Percentiles rank a stretch among this genome's conserved stretches.
Evolutionary conservation across 495 filamentous ascomycete genomes (phyloP).

Genomic region (Aspergillus diversus): DNA sequence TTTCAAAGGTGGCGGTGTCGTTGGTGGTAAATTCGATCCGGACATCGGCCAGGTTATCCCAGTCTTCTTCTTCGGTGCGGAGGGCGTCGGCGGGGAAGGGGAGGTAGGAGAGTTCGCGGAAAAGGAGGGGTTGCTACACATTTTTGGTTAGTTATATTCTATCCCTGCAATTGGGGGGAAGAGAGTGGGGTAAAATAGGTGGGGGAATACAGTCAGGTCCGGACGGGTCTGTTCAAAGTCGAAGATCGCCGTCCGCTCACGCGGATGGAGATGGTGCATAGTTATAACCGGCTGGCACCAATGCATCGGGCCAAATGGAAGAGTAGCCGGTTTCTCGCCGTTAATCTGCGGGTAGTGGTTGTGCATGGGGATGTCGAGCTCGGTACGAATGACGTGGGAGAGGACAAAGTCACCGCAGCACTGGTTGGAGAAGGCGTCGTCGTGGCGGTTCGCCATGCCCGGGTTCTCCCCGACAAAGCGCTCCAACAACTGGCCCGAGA

Average conservation of each 20-base stretch:
- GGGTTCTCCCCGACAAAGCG: slow-evolving; percentile 22
- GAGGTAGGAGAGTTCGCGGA: slow-evolving; percentile 50
- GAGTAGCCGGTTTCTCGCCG: slow-evolving; percentile 45
- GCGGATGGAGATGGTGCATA: slow-evolving; percentile 61
- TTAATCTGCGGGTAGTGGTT: slow-evolving; percentile 55
- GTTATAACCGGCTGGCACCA: slow-evolving; percentile 65
- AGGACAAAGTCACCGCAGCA: slow-evolving; percentile 54
- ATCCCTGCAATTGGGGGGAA: background rate
- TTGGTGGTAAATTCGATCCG: slow-evolving; percentile 42
- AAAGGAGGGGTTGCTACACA: slow-evolving; percentile 35
- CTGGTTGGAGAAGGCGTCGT: slow-evolving; percentile 35
- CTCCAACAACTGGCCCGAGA: slow-evolving; percentile 54
- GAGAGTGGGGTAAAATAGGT: background rate
- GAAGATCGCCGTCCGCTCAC: slow-evolving; percentile 57
- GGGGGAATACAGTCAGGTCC: slow-evolving; percentile 17
- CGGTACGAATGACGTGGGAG: slow-evolving; percentile 44
- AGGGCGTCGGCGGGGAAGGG: slow-evolving; percentile 42
- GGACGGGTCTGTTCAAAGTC: slow-evolving; percentile 51
- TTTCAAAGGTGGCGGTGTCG: slow-evolving; percentile 42
- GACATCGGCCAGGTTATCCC: slow-evolving; percentile 51
- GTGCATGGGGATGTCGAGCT: slow-evolving; percentile 41
- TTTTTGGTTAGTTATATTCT: background rate
- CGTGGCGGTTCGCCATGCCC: slow-evolving; percentile 36
- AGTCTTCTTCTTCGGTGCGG: slow-evolving; percentile 40
- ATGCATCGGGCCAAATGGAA: slow-evolving; percentile 46